These are phyloP conservation scores for Acacia melanoxylon DNA, from an alignment of 306 rosid genomes.

Conservation along the genomic window DNA sequence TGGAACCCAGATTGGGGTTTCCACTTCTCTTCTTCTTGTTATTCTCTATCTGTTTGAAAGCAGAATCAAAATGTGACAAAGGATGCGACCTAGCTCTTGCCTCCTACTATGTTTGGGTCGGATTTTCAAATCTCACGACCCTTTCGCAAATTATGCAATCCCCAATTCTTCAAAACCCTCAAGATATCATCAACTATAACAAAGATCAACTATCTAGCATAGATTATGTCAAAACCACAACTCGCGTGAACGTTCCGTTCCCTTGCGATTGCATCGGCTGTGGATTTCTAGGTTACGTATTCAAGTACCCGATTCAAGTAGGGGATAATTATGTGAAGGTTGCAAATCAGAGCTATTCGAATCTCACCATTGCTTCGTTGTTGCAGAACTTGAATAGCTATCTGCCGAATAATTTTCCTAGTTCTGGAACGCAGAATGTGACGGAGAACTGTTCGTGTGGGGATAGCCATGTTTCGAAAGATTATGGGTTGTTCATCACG, in stretches of 20 bases:
- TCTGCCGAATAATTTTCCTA: conserved; percentile 33
- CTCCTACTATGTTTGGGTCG: too few relatives aligned
- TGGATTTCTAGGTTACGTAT: conserved; percentile 50
- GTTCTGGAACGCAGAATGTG: conserved; percentile 36
- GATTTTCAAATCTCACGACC: too few relatives aligned
- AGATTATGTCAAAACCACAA: neutral
- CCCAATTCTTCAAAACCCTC: too few relatives aligned
- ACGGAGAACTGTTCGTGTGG: conserved; percentile 76
- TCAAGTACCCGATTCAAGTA: conserved; percentile 24
- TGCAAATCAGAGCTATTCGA: conserved; percentile 36
- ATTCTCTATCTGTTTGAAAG: too few relatives aligned
- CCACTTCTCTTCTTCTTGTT: too few relatives aligned
- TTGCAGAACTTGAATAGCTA: conserved; percentile 44
- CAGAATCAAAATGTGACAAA: too few relatives aligned
- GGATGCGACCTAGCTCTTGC: too few relatives aligned
- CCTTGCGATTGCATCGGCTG: conserved; percentile 52
- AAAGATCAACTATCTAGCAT: too few relatives aligned
- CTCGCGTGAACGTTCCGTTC: conserved; percentile 62
- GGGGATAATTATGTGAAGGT: conserved; percentile 40
- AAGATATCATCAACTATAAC: too few relatives aligned
- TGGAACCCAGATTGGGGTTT: conserved; percentile 17
- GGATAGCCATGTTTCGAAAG: conserved; percentile 42
- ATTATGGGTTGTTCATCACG: conserved; percentile 71
- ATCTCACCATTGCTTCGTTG: conserved; percentile 49
- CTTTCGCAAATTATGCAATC: too few relatives aligned